phyloP scores from a whole-genome alignment of 2,329 filamentous ascomycete genomes.

The Pestalotiopsis sp. region DNA sequence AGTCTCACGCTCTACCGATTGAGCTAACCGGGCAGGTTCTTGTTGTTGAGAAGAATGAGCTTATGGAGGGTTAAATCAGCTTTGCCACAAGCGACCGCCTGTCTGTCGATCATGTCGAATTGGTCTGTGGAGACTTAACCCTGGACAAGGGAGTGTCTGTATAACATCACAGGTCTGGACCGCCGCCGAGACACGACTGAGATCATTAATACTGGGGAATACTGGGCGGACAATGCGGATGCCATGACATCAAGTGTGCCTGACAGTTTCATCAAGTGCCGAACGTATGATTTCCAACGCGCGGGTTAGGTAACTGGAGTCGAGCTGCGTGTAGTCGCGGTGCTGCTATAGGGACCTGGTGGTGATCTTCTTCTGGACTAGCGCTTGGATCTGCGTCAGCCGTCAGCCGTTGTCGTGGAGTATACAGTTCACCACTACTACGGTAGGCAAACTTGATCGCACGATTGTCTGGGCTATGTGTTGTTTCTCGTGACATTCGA shows the following conservation, averaged over 20 bases:
- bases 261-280: background rate
- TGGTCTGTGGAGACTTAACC: background rate
- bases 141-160: background rate
- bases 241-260: background rate
- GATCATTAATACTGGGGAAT: background rate
- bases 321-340: background rate
- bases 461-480: background rate
- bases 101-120: background rate
- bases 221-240: background rate
- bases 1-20: constrained; percentile 75
- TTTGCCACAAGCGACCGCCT: background rate
- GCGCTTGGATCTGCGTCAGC: background rate
- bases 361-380: background rate
- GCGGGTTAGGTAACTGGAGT: background rate
- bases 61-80: background rate
- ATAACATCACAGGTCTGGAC: background rate
- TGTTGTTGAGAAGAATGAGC: background rate
- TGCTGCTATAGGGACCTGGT: background rate
- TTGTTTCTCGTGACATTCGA: background rate
- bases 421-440: background rate
- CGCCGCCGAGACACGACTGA: background rate
- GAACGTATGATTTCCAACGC: background rate
- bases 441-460: background rate
- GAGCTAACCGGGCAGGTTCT: constrained; percentile 55
- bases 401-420: background rate